Evolutionary conservation across 2,329 filamentous ascomycete species (phyloP), one percentile per base, ranked within the genome.

Genomic region (Pseudogymnoascus sp.): DNA sequence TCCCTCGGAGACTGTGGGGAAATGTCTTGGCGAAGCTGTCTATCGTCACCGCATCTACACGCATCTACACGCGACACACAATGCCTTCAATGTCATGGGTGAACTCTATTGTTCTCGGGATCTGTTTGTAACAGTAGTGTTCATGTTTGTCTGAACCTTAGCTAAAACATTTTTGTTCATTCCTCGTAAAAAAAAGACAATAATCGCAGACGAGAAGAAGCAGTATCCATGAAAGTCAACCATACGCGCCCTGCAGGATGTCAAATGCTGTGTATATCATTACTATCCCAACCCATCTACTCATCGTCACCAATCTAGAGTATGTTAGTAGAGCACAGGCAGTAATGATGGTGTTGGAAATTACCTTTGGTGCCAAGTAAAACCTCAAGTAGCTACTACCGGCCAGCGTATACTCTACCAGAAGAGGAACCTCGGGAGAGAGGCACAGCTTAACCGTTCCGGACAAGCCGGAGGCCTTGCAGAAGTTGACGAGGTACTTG

Each of bases 401-500:
- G 62, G 83, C 82, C 66, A 97, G 79, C 63, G 80, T 82, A 78
- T 97, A 99, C 81, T 99, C 95, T 50, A 99, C 95, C 71, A 97
- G 82, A 69, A 99, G 86, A 29, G 95, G 95, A 61, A 99, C 93
- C 79, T 99, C 95, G 77, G 92, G 93, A 62, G 93, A 97, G 70
- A 99, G 84, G 79, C 90, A 96, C 71, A 99, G 88, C 80, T 90
- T 95, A 77, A 99, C 96, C 69, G 84, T 83, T 70, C 77, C 80
- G 40, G 93, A 93, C 66, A 99, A 82, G 62, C 86, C 88, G 67
- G 91, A 89, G 35, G 96, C 96, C 82, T 99, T 99, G 89, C 95
- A 97, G 82, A 99, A 99, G 85, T 97, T 97, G 83, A 96, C 91
- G 2, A 99, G 88, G 80, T 99, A 99, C 82, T 99, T 99, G 72